Evolutionary conservation across 345 rosid genomes (phyloP), one percentile per base, ranked within the genome.

Genomic region (Linum tenue): DNA sequence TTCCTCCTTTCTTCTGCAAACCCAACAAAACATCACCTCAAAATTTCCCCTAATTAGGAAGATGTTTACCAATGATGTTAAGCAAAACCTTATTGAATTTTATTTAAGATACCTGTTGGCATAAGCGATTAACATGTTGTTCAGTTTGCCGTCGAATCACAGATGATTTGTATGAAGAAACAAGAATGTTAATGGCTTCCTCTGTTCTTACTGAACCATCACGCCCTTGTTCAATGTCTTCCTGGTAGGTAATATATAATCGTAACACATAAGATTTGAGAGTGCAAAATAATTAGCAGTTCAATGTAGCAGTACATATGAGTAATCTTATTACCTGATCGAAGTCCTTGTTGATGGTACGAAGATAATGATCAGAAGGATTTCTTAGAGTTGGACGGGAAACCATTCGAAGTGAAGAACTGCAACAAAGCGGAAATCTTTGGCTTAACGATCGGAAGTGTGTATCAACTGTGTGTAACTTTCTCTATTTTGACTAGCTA

Each of bases 301-400:
- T n/a, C n/a, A n/a, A n/a, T n/a, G n/a, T n/a, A n/a, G 51, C 7
- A 2, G 44, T 41, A 44, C 51, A 7, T 6, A 44, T 44, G 9
- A 14, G n/a, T n/a, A n/a, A 16, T 56, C 39, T 2, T 11, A 70
- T 56, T 71, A 74, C 76, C 53, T 68, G 65, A 4, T 78, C 79
- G 1, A 78, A 78, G 64, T 78, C 82, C 37, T 71, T 75, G 65
- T 78, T 78, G 55, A 78, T 75, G 12, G 67, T 72, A 66, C 73
- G 69, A 7, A 75, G 70, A 44, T 63, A 78, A 62, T 75, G 77
- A 72, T 78, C 79, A n/a, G 79, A 75, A 1, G 79, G 82, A 41
- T 78, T 78, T 64, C 70, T 66, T 12, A 72, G 43, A 55, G 67
- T 12, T 36, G 84, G 79, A 57, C 81, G 81, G 79, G 53, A 74